phyloP scores from a whole-genome alignment of 2,329 filamentous ascomycete genomes.

The Ascochyta rabiei region DNA sequence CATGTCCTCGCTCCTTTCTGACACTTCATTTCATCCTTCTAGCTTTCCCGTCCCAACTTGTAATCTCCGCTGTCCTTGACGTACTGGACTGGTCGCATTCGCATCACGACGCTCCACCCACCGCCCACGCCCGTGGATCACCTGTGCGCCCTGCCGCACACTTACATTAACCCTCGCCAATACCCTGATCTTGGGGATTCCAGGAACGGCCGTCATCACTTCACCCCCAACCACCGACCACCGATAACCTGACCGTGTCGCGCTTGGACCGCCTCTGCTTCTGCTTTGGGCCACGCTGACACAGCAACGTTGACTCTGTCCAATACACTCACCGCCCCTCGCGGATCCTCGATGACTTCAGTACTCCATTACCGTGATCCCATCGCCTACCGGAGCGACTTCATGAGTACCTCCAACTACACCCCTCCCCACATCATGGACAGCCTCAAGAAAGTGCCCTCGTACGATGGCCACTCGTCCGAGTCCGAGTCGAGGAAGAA shows the following conservation, averaged over 20 bases:
- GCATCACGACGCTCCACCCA: slow-evolving; percentile 17
- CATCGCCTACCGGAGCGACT: slow-evolving; percentile 47
- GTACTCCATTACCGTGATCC: slow-evolving; percentile 48
- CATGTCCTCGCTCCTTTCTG: slow-evolving; percentile 33
- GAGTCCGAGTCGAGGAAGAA: slow-evolving; percentile 47
- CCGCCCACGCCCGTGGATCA: slow-evolving; percentile 24
- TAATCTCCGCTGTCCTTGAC: slow-evolving; percentile 27
- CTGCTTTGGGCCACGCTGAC: slow-evolving; percentile 35
- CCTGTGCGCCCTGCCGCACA: slow-evolving; percentile 30
- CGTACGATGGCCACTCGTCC: slow-evolving; percentile 49
- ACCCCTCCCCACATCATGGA: slow-evolving; percentile 47
- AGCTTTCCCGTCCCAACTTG: slow-evolving; percentile 17
- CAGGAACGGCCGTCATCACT: slow-evolving; percentile 34
- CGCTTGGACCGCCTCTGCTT: slow-evolving; percentile 32
- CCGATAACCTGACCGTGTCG: slow-evolving; percentile 30
- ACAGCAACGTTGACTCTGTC: slow-evolving; percentile 37
- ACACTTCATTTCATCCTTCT: slow-evolving; percentile 19
- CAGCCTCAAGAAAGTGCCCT: slow-evolving; percentile 43
- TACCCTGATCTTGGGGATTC: slow-evolving; percentile 26
- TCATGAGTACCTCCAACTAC: slow-evolving; percentile 47
- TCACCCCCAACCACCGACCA: no score
- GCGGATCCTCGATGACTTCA: slow-evolving; percentile 50
- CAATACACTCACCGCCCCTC: slow-evolving; percentile 42
- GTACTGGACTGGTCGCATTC: neutral
- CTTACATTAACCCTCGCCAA: slow-evolving; percentile 34